Conservation (phyloP, 768 basidiomycete genomes). For the Rhodocollybia butyracea region DNA sequence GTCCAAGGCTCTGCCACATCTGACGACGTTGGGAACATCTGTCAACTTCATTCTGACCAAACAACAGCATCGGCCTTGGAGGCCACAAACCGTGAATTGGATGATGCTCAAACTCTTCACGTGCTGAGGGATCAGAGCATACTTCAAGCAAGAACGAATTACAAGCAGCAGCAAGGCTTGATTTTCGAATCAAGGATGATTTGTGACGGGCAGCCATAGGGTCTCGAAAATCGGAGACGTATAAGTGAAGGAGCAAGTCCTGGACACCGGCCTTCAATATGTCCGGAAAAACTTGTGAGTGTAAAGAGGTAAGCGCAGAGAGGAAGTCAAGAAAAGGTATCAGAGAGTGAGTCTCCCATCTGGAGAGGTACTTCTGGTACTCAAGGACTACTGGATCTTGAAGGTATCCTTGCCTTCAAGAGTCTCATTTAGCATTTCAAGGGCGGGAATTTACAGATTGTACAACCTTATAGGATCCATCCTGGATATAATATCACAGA, state of each 20-base stretch:
- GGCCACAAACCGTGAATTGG: neutral
- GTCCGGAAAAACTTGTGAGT: neutral
- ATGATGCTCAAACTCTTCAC: neutral
- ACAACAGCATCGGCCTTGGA: neutral
- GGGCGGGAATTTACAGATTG: neutral
- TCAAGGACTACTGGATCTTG: neutral
- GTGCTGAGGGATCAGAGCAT: neutral
- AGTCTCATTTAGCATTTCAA: no score
- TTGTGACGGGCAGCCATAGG: no score
- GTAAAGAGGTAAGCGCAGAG: neutral
- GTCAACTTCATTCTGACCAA: neutral
- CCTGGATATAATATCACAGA: neutral
- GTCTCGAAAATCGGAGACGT: constrained; percentile 3
- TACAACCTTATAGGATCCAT: neutral
- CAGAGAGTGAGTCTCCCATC: neutral
- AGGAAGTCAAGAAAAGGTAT: constrained; percentile 1
- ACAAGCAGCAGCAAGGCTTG: neutral
- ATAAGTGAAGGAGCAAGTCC: neutral
- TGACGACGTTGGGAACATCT: constrained; percentile 1
- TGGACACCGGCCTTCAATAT: neutral
- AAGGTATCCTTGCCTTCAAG: neutral
- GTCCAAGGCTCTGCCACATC: neutral
- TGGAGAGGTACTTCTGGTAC: neutral
- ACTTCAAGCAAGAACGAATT: neutral
- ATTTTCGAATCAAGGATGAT: neutral